Conservation (phyloP, 176 grass and related monocot genomes). For the Musa beccarii region DNA sequence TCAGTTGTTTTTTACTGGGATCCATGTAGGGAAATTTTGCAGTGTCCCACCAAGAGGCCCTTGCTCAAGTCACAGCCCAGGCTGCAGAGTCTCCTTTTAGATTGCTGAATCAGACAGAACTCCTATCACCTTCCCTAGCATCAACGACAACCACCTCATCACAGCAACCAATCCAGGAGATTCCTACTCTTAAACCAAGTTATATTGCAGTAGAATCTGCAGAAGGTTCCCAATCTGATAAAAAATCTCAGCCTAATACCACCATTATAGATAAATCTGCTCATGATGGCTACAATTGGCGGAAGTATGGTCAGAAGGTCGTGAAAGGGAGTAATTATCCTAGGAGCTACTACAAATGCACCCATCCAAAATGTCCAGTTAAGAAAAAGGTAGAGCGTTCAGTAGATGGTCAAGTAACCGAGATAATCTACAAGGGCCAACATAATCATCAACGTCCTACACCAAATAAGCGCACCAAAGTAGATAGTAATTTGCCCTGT, state of each 20-base stretch:
- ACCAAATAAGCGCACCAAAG: constrained; percentile 26
- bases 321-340: constrained; percentile 54
- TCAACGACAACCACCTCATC: constrained; percentile 14
- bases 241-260: constrained; percentile 32
- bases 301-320: constrained; percentile 61
- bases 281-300: constrained; percentile 62
- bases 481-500: constrained; percentile 7
- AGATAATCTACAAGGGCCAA: constrained; percentile 42
- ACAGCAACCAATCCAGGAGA: constrained; percentile 29
- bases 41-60: constrained; percentile 88
- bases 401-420: constrained; percentile 30
- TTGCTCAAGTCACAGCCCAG: constrained; percentile 93
- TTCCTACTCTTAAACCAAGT: constrained; percentile 19
- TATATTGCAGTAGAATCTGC: constrained; percentile 35
- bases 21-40: constrained; percentile 57
- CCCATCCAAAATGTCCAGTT: constrained; percentile 25
- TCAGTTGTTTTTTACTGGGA: neutral
- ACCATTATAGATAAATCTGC: constrained; percentile 48
- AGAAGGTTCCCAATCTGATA: constrained; percentile 26
- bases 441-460: constrained; percentile 28
- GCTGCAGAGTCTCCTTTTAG: constrained; percentile 53
- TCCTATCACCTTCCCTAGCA: constrained; percentile 31
- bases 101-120: constrained; percentile 41
- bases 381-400: constrained; percentile 39
- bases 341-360: constrained; percentile 41